A percentile compares a stretch with the other conserved stretches of the same genome.
Evolutionary conservation across 176 grass and related monocot species (phyloP).

Genomic region (Chloris gayana): DNA sequence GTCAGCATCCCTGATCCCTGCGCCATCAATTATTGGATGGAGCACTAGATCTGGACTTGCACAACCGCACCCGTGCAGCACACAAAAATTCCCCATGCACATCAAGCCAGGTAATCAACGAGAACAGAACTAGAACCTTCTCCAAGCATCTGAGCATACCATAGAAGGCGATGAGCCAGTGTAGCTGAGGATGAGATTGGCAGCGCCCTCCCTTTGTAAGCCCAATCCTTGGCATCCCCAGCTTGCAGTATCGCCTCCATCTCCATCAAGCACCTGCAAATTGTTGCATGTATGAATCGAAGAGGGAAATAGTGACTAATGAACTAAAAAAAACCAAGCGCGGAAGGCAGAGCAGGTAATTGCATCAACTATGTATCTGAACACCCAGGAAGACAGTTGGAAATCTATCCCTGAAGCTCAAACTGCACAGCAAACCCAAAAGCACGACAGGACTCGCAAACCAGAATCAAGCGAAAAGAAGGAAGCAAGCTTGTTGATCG

Average conservation of each 20-base stretch:
- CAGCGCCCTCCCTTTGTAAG: slow-evolving; percentile 92
- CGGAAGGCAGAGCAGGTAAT: background rate
- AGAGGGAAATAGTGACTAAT: background rate
- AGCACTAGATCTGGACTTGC: slow-evolving; percentile 2
- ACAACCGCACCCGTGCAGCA: background rate
- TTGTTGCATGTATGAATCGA: background rate
- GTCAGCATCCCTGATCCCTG: background rate
- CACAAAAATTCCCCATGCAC: background rate
- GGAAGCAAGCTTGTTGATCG: background rate
- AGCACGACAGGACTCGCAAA: no score
- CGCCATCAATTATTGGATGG: background rate
- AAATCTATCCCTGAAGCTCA: background rate
- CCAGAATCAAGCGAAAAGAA: background rate
- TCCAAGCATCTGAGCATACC: slow-evolving; percentile 51
- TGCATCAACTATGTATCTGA: background rate
- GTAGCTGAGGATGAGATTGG: slow-evolving; percentile 88
- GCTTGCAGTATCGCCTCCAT: slow-evolving; percentile 56
- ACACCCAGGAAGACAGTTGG: background rate
- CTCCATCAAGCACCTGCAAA: slow-evolving; percentile 22
- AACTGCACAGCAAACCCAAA: background rate
- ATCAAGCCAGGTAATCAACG: background rate
- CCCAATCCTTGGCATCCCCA: slow-evolving; percentile 67
- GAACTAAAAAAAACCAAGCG: background rate
- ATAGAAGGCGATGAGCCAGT: slow-evolving; percentile 60
- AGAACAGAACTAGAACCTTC: background rate